phyloP scores from a whole-genome alignment of 345 rosid species.

The Euphorbia tirucalli region DNA sequence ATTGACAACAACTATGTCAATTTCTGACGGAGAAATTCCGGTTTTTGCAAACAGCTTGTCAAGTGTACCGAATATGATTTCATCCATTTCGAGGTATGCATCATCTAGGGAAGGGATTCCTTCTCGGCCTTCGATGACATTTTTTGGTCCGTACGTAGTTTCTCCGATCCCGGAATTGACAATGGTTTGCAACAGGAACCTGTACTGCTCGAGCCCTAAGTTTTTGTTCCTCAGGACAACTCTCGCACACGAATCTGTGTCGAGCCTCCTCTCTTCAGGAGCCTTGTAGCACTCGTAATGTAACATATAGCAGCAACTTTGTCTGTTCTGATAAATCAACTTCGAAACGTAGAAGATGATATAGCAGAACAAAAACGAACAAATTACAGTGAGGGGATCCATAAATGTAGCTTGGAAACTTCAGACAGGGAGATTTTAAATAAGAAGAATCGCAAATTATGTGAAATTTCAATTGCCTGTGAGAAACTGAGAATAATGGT shows the following conservation, averaged over 20 bases:
- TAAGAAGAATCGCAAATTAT: no score
- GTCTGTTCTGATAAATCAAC: slow-evolving; percentile 28
- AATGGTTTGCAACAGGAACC: slow-evolving; percentile 60
- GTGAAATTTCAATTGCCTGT: no score
- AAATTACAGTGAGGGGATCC: slow-evolving; percentile 37
- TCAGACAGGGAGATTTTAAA: no score
- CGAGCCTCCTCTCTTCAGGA: slow-evolving; percentile 44
- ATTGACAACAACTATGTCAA: slow-evolving; percentile 63
- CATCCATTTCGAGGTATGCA: slow-evolving; percentile 52
- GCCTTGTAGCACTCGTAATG: slow-evolving; percentile 65
- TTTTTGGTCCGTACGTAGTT: slow-evolving; percentile 57
- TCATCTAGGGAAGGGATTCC: slow-evolving; percentile 40
- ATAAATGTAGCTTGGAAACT: slow-evolving; percentile 8
- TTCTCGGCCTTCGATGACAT: slow-evolving; percentile 52
- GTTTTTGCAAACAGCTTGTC: slow-evolving; percentile 51
- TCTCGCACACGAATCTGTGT: slow-evolving; percentile 43
- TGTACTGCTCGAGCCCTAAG: slow-evolving; percentile 56
- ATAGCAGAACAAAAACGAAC: slow-evolving; percentile 25
- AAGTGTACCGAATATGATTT: slow-evolving; percentile 51
- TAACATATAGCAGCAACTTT: slow-evolving; percentile 55
- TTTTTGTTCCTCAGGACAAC: slow-evolving; percentile 50
- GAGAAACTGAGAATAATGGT: background rate
- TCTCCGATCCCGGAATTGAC: slow-evolving; percentile 71
- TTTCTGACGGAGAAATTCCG: slow-evolving; percentile 46
- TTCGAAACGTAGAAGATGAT: slow-evolving; percentile 32